Percentiles rank a stretch among this genome's conserved stretches.
These are phyloP conservation scores for Trematosphaeria pertusa DNA, from an alignment of 2,329 filamentous ascomycete genomes.

Conservation along the genomic window DNA sequence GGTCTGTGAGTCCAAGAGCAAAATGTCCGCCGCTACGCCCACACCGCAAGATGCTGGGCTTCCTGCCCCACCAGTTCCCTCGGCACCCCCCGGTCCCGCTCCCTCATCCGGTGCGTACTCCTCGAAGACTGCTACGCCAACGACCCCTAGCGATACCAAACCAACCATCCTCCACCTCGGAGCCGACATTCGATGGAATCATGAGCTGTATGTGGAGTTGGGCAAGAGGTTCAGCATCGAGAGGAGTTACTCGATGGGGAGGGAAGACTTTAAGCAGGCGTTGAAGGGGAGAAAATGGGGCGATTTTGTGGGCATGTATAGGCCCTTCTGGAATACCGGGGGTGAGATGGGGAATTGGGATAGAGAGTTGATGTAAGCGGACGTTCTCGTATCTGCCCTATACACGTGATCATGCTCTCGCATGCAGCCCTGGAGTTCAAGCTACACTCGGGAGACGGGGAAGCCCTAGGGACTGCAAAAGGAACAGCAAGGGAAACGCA, in stretches of 20 bases:
- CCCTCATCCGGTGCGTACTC: background rate
- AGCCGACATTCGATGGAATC: conserved; percentile 55
- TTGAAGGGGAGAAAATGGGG: conserved; percentile 50
- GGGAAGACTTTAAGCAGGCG: conserved; percentile 50
- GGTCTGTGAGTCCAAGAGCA: too few species aligned
- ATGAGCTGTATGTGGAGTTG: conserved; percentile 49
- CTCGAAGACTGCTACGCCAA: background rate
- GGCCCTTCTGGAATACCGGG: conserved; percentile 70
- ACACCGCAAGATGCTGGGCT: conserved; percentile 34
- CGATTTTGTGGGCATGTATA: conserved; percentile 57
- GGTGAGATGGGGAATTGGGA: conserved; percentile 72
- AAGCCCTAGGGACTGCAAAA: too few species aligned
- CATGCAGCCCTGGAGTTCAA: too few species aligned
- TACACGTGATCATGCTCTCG: background rate
- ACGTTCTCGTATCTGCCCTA: background rate
- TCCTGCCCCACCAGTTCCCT: conserved; percentile 18
- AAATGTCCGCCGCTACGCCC: conserved; percentile 33
- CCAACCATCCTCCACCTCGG: conserved; percentile 53
- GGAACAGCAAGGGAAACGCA: too few species aligned
- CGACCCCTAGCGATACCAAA: conserved; percentile 22
- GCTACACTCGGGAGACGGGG: too few species aligned
- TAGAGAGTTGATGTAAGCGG: conserved; percentile 60
- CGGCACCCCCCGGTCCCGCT: background rate
- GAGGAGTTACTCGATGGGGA: conserved; percentile 46
- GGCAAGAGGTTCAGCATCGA: conserved; percentile 47